A percentile compares a stretch with the other conserved stretches of the same genome.
phyloP scores from a whole-genome alignment of 345 rosid species.

The Citrus glauca region DNA sequence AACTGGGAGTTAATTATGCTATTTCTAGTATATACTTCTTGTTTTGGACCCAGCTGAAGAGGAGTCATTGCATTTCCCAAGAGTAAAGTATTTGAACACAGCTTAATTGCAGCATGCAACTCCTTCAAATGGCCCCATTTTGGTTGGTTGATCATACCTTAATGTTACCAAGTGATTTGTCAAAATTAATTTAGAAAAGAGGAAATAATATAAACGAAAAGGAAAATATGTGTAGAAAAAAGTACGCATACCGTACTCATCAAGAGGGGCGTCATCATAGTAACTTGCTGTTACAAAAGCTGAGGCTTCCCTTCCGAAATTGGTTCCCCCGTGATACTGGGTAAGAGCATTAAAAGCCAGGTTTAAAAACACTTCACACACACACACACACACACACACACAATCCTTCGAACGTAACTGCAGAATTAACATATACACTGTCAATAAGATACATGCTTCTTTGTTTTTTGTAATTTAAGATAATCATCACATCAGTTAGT shows the following conservation, averaged over 20 bases:
- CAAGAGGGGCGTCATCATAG: conserved; percentile 7
- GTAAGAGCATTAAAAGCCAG: not conserved
- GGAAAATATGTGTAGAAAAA: not conserved
- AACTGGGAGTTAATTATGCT: not conserved
- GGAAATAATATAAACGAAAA: not conserved
- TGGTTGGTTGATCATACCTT: conserved; percentile 43
- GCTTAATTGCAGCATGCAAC: conserved; percentile 38
- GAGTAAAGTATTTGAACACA: conserved; percentile 29
- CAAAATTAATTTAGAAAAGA: not conserved
- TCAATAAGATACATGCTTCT: too few species aligned
- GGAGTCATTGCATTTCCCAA: conserved; percentile 9
- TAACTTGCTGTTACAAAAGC: conserved; percentile 7
- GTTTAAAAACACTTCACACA: too few species aligned
- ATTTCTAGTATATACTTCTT: conserved; percentile 17
- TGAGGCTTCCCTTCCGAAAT: conserved; percentile 9
- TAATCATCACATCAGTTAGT: too few species aligned
- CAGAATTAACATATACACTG: too few species aligned
- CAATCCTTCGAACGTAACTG: too few species aligned
- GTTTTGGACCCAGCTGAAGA: conserved; percentile 27
- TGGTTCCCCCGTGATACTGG: conserved; percentile 15
- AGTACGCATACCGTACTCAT: conserved; percentile 6
- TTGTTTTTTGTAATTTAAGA: too few species aligned
- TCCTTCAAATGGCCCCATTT: conserved; percentile 54
- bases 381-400: too few species aligned
- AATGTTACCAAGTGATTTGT: not conserved